Evolutionary conservation across 148 eudicot genomes (phyloP).

Genomic region (Polygonum aviculare): DNA sequence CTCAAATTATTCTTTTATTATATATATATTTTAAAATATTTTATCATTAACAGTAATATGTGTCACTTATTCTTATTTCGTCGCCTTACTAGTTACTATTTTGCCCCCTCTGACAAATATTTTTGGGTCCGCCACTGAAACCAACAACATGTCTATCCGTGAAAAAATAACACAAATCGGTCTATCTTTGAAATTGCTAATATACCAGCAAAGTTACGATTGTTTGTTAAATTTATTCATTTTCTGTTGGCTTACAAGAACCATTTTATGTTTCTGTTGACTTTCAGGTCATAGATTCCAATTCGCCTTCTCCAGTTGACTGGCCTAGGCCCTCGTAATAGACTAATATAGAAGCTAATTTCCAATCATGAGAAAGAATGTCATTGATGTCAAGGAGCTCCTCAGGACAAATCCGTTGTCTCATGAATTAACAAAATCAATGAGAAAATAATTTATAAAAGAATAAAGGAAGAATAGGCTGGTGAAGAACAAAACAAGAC

Average conservation of each 20-base stretch:
- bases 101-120: too few relatives aligned
- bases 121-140: too few relatives aligned
- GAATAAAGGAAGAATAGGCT: neutral
- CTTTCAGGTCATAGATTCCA: neutral
- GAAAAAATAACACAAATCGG: neutral
- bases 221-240: neutral
- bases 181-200: neutral
- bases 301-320: neutral
- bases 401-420: neutral
- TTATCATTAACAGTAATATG: too few relatives aligned
- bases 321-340: neutral
- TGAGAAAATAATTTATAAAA: neutral
- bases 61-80: too few relatives aligned
- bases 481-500: neutral
- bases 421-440: neutral
- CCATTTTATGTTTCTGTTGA: neutral
- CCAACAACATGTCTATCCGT: neutral
- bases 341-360: too few relatives aligned
- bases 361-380: neutral
- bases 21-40: too few relatives aligned
- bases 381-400: neutral
- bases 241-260: neutral
- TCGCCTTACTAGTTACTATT: too few relatives aligned
- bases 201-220: too few relatives aligned
- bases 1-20: too few relatives aligned